Percentiles rank a stretch among this genome's conserved stretches.
Conservation (phyloP, 768 basidiomycete species). For the Amanita molliuscula region DNA sequence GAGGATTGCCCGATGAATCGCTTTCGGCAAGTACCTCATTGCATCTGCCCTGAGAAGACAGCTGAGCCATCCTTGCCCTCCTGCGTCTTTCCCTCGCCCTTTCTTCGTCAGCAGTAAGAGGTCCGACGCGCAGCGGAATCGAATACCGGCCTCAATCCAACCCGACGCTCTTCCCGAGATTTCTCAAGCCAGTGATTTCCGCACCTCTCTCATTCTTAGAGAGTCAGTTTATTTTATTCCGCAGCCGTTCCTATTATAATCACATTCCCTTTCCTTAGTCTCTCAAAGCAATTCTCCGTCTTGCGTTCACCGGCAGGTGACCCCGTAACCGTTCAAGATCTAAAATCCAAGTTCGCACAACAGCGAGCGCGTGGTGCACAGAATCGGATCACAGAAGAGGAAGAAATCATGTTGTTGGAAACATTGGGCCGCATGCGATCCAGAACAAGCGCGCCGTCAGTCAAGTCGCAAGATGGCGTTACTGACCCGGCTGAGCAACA, state of each 20-base stretch:
- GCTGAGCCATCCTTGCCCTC: constrained; percentile 14
- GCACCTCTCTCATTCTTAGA: constrained; percentile 78
- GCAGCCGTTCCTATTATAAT: neutral
- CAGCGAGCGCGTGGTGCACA: constrained; percentile 62
- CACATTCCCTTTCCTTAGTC: constrained; percentile 32
- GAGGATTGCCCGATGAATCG: constrained; percentile 61
- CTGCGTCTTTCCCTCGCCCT: constrained; percentile 13
- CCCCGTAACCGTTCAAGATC: constrained; percentile 52
- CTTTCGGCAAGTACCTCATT: constrained; percentile 57
- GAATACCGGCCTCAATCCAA: constrained; percentile 20
- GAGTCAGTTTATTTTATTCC: constrained; percentile 43
- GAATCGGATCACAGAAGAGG: constrained; percentile 68
- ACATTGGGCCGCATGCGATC: constrained; percentile 44
- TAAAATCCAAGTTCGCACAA: constrained; percentile 60
- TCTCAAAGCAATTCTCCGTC: constrained; percentile 74
- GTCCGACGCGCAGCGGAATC: constrained; percentile 55
- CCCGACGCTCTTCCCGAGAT: constrained; percentile 39
- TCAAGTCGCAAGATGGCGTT: constrained; percentile 26
- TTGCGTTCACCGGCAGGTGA: constrained; percentile 61
- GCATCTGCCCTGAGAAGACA: constrained; percentile 14
- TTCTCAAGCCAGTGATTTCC: constrained; percentile 67
- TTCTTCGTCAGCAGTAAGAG: constrained; percentile 46
- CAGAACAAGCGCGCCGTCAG: constrained; percentile 17
- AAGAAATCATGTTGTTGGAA: constrained; percentile 78
- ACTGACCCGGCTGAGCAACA: constrained; percentile 22